Base-by-base conservation (phyloP, 495 filamentous ascomycete genomes). In the Alectoria sarmentosa region DNA sequence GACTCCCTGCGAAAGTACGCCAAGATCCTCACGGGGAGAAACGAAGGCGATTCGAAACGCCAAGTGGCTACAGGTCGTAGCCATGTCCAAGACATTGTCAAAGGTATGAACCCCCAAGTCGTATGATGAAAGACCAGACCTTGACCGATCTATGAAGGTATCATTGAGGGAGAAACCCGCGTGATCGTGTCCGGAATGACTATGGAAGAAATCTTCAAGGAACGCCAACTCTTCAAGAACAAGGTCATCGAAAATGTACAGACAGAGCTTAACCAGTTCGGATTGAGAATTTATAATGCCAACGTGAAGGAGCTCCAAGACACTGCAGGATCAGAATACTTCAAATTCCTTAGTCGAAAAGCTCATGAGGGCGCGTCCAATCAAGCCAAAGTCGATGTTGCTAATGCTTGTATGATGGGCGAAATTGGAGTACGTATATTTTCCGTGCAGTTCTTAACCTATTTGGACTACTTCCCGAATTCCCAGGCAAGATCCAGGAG, bases 291-390 rank as follows among this genome's bases (percentile, higher is more conserved):
- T 65, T 89, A 91, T 76, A 89, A 89, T 70, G 82, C 86, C 73
- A 90, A 92, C 74, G 86, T 92, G 65, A 92, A 92, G 72, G 90
- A 94, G 69, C 82, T 94, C 15, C 85, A 90, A 67, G 90, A 93
- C 69, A 87, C 88, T 0, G 87, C 85, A 15, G 84, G 84, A 52
- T 87, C 84, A 46, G 84, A 86, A 67, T 94, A 94, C 76, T 92
- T 92, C 71, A 85, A 86, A 37, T 87, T 85, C 32, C 82, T 92
- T 7, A 87, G 84, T 39, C 84, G 87, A 66, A 94, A 94, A 72
- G 90, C 90, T 1, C 88, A 90, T 67, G 90, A 94, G 71, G 89
- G 88, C 30, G 90, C 90, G 23, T 84, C 84, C 54, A 92, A 91
- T 71, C 89, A 94, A 71, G 82, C 82, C 30, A 84, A 88, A 69